Evolutionary conservation across 768 basidiomycete species (phyloP), one percentile per base, ranked within the genome.

Genomic region (Suillus fuscotomentosus): DNA sequence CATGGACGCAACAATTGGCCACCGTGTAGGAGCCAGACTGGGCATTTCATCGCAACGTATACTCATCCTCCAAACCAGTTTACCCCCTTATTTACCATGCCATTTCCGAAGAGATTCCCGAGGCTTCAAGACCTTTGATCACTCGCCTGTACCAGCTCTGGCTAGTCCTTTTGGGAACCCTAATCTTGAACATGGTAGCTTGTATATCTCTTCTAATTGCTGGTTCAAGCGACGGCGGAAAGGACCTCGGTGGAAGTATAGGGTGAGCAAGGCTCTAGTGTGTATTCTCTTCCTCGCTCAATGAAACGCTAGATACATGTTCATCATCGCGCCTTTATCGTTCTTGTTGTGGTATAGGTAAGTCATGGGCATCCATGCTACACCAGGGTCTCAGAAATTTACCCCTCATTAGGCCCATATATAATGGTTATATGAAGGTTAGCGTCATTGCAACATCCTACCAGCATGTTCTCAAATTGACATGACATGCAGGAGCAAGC

Each of bases 401-500:
- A 62, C 60, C 63, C 65, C 36, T 62, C 60, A 41, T 38, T 66
- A 94, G 94, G 71, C 96, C 97, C 17, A 92, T 96, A 73, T 99
- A 99, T 81, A 96, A 97, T 70, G 96, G 93, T 61, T 97, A 94
- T 81, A 94, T 95, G 89, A 97, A 97, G 86, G 96, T 90, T 71
- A 73, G 81, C 63, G 42, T 60, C 43, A 50, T 48, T 34, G 51
- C 48, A 45, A 45, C 70, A 54, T 67, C 42, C 65, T 24, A 65
- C 62, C 67, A 72, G 74, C 68, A 73, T 69, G 67, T 69, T 70
- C 60, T 63, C 63, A 56, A 55, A 56, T 65, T 78, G 50, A 73
- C 63, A n/a, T 27, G 17, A 20, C 51, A 47, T 67, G 66, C 77
- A 95, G 94, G 93, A 95, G 80, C 94, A 95, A 87, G 86, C 94